A percentile compares a stretch with the other conserved stretches of the same genome.
These are phyloP conservation scores for Hyaloscypha hepaticicola DNA, from an alignment of 495 filamentous ascomycete species.

Conservation along the genomic window DNA sequence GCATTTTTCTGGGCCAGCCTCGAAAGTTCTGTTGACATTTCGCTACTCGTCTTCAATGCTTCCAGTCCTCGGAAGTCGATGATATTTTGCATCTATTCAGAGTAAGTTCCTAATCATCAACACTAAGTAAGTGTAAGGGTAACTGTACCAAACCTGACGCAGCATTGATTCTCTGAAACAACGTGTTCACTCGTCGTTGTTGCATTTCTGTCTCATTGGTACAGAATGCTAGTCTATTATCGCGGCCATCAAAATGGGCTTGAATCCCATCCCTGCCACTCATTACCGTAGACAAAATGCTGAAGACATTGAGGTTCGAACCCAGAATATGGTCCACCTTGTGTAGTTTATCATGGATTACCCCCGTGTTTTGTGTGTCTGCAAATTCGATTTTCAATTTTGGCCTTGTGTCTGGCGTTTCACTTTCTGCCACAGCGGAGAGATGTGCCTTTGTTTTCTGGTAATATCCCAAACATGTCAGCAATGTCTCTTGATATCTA, in stretches of 20 bases:
- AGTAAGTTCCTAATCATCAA: not conserved
- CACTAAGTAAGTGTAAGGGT: not conserved
- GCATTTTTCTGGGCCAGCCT: not conserved
- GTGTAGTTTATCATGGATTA: not conserved
- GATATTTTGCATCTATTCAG: not conserved
- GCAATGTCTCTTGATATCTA: not conserved
- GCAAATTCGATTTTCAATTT: conserved; percentile 1
- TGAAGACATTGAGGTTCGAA: conserved; percentile 1
- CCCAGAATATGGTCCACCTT: not conserved
- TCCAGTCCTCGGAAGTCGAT: not conserved
- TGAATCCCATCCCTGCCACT: not conserved
- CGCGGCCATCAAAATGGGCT: not conserved
- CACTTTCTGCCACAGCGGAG: not conserved
- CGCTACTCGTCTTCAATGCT: not conserved
- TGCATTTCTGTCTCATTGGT: not conserved
- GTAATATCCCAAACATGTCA: not conserved
- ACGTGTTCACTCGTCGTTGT: not conserved
- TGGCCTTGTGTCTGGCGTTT: not conserved
- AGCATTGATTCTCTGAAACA: not conserved
- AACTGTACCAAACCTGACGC: not conserved
- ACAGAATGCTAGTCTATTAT: not conserved
- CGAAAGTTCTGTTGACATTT: not conserved
- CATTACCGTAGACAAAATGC: not conserved
- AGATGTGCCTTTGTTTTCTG: conserved; percentile 2
- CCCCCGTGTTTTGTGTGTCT: not conserved